Conservation (phyloP, 352 stramenopile species). For the Phytophthora fragariaefolia region DNA sequence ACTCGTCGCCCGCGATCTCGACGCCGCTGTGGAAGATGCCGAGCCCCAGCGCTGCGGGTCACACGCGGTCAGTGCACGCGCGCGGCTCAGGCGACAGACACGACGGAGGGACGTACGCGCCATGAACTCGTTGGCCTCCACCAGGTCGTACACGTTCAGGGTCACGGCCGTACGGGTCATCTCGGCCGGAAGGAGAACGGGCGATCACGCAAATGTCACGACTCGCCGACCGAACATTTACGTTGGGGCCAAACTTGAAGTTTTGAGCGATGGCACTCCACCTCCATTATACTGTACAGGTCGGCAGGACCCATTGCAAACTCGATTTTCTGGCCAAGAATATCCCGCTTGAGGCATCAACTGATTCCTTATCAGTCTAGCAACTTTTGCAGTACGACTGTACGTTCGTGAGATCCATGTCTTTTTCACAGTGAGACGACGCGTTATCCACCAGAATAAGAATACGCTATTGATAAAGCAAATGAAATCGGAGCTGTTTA, state of each 20-base stretch:
- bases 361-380: too few species aligned
- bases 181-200: constrained; percentile 53
- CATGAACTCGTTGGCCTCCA: constrained; percentile 91
- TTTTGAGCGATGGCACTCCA: too few species aligned
- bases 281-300: too few species aligned
- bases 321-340: too few species aligned
- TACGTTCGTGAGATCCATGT: too few species aligned
- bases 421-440: too few species aligned
- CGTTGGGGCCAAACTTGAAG: neutral
- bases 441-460: too few species aligned
- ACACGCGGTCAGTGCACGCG: neutral
- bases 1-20: constrained; percentile 93
- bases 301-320: too few species aligned
- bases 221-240: neutral
- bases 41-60: constrained; percentile 69
- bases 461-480: neutral
- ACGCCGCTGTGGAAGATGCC: constrained; percentile 94
- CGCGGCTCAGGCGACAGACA: neutral
- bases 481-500: neutral
- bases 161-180: constrained; percentile 70
- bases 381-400: too few species aligned
- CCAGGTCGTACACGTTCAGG: constrained; percentile 95
- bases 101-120: constrained; percentile 44
- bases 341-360: too few species aligned
- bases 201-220: constrained; percentile 20